These are phyloP conservation scores for Takakia lepidozioides DNA, from an alignment of 225 moss, liverwort and hornwort species.

Conservation along the genomic window DNA sequence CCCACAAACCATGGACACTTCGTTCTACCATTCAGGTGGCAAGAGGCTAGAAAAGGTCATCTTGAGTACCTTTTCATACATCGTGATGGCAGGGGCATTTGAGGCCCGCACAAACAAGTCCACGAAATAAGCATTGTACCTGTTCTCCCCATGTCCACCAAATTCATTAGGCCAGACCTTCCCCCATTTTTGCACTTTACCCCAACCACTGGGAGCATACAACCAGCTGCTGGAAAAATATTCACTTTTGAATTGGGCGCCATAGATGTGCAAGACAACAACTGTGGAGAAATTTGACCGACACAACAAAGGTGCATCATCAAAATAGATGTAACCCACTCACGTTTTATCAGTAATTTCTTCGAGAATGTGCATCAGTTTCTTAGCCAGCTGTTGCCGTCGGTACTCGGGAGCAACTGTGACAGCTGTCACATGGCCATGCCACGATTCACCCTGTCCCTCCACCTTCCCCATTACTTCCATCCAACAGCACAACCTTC, in stretches of 20 bases:
- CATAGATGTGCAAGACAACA: too few species aligned
- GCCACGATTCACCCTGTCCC: slow-evolving; percentile 67
- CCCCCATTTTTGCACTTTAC: too few species aligned
- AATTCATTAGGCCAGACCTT: too few species aligned
- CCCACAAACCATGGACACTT: background rate
- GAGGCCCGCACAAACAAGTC: slow-evolving; percentile 74
- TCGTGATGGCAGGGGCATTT: slow-evolving; percentile 56
- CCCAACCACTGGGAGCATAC: background rate
- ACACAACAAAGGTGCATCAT: background rate
- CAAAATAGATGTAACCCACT: slow-evolving; percentile 1
- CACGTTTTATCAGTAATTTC: slow-evolving; percentile 71
- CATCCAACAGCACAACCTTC: too few species aligned
- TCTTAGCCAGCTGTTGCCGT: slow-evolving; percentile 72
- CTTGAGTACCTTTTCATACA: slow-evolving; percentile 76
- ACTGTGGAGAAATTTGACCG: background rate
- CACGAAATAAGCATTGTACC: slow-evolving; percentile 63
- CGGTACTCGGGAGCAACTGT: slow-evolving; percentile 71
- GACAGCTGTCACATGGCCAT: slow-evolving; percentile 72
- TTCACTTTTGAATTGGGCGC: too few species aligned
- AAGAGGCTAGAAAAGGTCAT: background rate
- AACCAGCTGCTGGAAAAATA: background rate
- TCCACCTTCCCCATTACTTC: slow-evolving; percentile 80
- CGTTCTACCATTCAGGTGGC: background rate
- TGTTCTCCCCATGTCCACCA: background rate
- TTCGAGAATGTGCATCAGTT: slow-evolving; percentile 69